Conservation (phyloP, 2,329 filamentous ascomycete genomes). For the Cladophialophora immunda region DNA sequence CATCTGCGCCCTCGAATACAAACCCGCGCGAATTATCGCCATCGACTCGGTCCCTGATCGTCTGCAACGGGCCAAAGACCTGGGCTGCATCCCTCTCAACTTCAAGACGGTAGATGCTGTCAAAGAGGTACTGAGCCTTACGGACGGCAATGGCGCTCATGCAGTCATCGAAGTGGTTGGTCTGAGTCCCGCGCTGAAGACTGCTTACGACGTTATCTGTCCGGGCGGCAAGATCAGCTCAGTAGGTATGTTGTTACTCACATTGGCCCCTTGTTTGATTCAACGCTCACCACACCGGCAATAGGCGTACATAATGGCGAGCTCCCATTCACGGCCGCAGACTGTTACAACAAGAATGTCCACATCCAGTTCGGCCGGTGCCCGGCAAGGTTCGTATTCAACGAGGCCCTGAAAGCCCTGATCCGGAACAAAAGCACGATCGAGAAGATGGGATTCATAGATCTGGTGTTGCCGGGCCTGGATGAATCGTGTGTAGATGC, state of each 20-base stretch:
- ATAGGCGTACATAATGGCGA: conserved; percentile 79
- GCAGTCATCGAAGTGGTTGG: conserved; percentile 84
- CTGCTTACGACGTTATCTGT: conserved; percentile 73
- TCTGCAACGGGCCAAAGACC: conserved; percentile 50
- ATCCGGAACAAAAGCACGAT: conserved; percentile 21
- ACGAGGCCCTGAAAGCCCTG: conserved; percentile 16
- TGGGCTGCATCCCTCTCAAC: conserved; percentile 27
- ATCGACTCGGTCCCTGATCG: conserved; percentile 56
- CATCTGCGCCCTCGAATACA: conserved; percentile 38
- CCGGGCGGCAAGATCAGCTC: conserved; percentile 71
- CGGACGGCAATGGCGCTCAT: conserved; percentile 82
- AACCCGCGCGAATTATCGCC: conserved; percentile 49
- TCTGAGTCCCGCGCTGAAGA: conserved; percentile 71
- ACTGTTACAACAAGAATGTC: conserved; percentile 69
- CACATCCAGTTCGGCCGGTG: conserved; percentile 78
- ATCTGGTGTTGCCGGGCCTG: conserved; percentile 16
- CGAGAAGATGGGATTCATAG: conserved; percentile 22
- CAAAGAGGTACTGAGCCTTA: conserved; percentile 75
- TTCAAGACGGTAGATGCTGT: conserved; percentile 22
- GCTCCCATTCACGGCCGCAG: conserved; percentile 23
- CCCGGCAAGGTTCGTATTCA: conserved; percentile 74
- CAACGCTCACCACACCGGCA: conserved; percentile 6
- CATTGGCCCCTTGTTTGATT: background rate
- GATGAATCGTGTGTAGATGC: conserved; percentile 22
- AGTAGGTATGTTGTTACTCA: conserved; percentile 57